Evolutionary conservation across 495 filamentous ascomycete genomes (phyloP).

Genomic region (Hypoxylon crocopeplum): DNA sequence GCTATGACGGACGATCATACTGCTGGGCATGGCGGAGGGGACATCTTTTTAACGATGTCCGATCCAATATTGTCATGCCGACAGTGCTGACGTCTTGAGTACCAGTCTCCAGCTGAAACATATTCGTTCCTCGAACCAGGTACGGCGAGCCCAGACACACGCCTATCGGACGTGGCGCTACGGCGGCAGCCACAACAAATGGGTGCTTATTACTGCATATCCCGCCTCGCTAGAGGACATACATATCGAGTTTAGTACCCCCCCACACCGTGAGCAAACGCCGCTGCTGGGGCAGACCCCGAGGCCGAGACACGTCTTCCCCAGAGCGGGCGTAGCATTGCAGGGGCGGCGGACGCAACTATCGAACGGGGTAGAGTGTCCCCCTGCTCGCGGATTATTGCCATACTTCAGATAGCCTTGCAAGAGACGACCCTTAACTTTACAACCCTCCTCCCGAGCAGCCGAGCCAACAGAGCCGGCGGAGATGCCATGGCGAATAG

Average conservation of each 20-base stretch:
- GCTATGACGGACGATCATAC: conserved; percentile 12
- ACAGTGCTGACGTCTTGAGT: conserved; percentile 2
- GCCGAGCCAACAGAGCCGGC: conserved; percentile 15
- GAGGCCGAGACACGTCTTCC: conserved; percentile 30
- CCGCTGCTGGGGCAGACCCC: conserved; percentile 33
- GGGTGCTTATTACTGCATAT: conserved; percentile 37
- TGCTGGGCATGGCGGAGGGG: conserved; percentile 2
- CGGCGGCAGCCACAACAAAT: conserved; percentile 25
- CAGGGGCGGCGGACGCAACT: conserved; percentile 24
- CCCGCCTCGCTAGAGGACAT: conserved; percentile 26
- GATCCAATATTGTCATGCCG: conserved; percentile 6
- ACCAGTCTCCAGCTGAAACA: background rate
- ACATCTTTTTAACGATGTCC: conserved; percentile 1
- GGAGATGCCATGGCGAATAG: conserved; percentile 6
- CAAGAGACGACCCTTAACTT: conserved; percentile 9
- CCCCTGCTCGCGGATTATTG: conserved; percentile 44
- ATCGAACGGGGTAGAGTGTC: conserved; percentile 26
- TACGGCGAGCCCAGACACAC: conserved; percentile 9
- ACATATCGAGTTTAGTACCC: conserved; percentile 17
- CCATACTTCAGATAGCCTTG: conserved; percentile 30
- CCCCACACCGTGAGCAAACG: conserved; percentile 37
- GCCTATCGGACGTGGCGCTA: conserved; percentile 27
- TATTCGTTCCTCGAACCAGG: conserved; percentile 21
- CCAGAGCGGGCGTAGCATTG: conserved; percentile 35
- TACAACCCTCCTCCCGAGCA: conserved; percentile 13